Percentiles rank a stretch among this genome's conserved stretches.
Evolutionary conservation across 2,329 filamentous ascomycete genomes (phyloP).

Genomic region (Aspergillus quadricinctus): DNA sequence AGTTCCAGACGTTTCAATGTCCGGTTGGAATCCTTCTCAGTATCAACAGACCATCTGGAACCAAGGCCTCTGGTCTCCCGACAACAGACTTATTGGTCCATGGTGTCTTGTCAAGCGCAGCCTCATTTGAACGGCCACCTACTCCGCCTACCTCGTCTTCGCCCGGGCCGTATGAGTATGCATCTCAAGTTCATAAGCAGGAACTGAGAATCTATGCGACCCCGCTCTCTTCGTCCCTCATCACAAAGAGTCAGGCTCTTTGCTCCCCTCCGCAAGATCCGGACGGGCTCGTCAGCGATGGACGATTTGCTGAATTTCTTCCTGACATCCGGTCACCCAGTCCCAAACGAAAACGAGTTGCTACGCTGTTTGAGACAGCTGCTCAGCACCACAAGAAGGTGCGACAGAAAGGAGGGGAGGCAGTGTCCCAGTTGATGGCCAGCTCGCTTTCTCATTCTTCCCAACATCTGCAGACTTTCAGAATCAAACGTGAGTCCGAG

Average conservation of each 20-base stretch:
- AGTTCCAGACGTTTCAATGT: constrained; percentile 30
- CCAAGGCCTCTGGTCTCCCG: constrained; percentile 14
- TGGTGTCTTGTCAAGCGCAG: constrained; percentile 31
- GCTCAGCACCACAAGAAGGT: constrained; percentile 39
- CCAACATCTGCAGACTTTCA: constrained; percentile 27
- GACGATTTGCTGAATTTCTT: constrained; percentile 32
- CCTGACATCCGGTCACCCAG: constrained; percentile 36
- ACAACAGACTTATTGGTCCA: constrained; percentile 38
- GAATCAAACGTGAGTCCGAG: constrained; percentile 35
- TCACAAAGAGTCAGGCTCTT: constrained; percentile 31
- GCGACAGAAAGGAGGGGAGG: constrained; percentile 37
- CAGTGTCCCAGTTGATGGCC: constrained; percentile 39
- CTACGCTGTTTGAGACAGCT: constrained; percentile 39
- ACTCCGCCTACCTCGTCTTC: constrained; percentile 34
- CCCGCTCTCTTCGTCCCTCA: constrained; percentile 31
- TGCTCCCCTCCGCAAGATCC: constrained; percentile 29
- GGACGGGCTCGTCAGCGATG: constrained; percentile 8
- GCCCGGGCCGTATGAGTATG: constrained; percentile 14
- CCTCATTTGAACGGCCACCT: constrained; percentile 26
- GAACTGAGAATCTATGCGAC: constrained; percentile 36
- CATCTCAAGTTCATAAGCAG: constrained; percentile 13
- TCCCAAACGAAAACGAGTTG: constrained; percentile 41
- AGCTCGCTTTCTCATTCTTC: constrained; percentile 24
- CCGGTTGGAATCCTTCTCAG: constrained; percentile 36
- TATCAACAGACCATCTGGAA: constrained; percentile 19